Base-by-base conservation (phyloP, 371 early-diverging fungal species). In the Mortierella sp. region DNA sequence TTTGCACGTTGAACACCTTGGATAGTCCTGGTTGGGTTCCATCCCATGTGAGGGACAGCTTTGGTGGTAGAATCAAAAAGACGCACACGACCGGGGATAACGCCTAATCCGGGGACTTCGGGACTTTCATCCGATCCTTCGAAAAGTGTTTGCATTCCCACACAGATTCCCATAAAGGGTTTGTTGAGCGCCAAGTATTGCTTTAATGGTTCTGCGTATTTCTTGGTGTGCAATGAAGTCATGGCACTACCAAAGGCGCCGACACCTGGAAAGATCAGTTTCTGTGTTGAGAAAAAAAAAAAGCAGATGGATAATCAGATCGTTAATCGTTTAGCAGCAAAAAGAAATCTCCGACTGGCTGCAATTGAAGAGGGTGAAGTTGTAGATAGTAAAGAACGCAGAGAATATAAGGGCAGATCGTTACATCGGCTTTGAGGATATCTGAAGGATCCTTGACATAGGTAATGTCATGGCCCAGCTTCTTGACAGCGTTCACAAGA, bases 1-100 rank as follows among this genome's bases (percentile, higher is more conserved):
- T 14, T 28, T 0, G 77, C 78, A 9, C 72, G 62, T 20, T 77
- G 49, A 49, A 40, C 86, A 80, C 24, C 86, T 32, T 83, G 71
- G 6, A 80, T 69, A 0, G 75, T 39, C 14, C 81, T 43, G 1
- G 94, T 89, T 20, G 87, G 88, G 84, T 97, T 99, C 99, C 99
- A 99, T 14, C 99, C 99, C 91, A 99, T 98, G 84, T 99, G 98
- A 6, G 99, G 99, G 16, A 99, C 99, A 0, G 97, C 81, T 84
- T 96, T 95, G 43, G 78, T 88, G 0, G 79, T 75, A 10, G 76
- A 78, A 73, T 93, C 87, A 84, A 97, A 97, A 51, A 87, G 85
- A n/a, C 69, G 77, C 37, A 94, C 92, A 6, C 83, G 87, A 11
- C 94, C 93, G 0, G 93, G 93, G 62, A 99, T 91, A 40, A 98